Base-by-base conservation (phyloP, 2,329 filamentous ascomycete species). In the Ustilaginoidea virens region DNA sequence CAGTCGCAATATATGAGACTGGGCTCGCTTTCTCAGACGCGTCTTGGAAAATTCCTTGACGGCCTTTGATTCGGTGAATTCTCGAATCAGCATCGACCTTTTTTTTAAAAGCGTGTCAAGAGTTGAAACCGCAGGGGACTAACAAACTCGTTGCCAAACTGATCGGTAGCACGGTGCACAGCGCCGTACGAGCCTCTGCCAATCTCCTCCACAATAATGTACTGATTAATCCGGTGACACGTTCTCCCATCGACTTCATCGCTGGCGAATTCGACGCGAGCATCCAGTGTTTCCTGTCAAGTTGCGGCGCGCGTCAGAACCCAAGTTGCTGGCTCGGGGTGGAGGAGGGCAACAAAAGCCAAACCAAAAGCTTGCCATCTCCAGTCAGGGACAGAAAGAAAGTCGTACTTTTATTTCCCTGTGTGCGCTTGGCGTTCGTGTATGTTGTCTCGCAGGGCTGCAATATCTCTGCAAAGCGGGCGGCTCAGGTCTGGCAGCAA, bases 21-120 rank as follows among this genome's bases (percentile, higher is more conserved):
- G 85, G 11, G 80, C 83, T 31, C 85, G 79, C 57, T 87, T 93
- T 28, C 86, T 74, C 31, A 98, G 61, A 20, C 86, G 74, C 2
- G 81, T 74, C 50, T 98, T 98, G 34, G 87, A 96, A 55, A 98
- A 96, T 47, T 96, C 86, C 55, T 98, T 98, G 48, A 96, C 73
- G 33, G 90, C 87, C 86, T 93, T 47, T 13, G 34, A 28, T n/a
- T 7, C 20, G 7, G 17, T 11, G n/a, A 13, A 5, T 7, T 24
- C 14, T 23, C 13, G 14, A 3, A 17, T 20, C 11, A 30, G 12
- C 14, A 10, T 15, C 7, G 7, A 16, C 4, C 10, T 8, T 19
- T 4, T 5, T 25, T 4, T 17, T 9, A 7, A 17, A 14, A 17
- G 11, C 7, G n/a, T 13, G 22, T 25, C 4, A 23, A 12, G 33